Base-by-base conservation (phyloP, 1,139 yeast species). In the Barnettozyma hawaiiensis region DNA sequence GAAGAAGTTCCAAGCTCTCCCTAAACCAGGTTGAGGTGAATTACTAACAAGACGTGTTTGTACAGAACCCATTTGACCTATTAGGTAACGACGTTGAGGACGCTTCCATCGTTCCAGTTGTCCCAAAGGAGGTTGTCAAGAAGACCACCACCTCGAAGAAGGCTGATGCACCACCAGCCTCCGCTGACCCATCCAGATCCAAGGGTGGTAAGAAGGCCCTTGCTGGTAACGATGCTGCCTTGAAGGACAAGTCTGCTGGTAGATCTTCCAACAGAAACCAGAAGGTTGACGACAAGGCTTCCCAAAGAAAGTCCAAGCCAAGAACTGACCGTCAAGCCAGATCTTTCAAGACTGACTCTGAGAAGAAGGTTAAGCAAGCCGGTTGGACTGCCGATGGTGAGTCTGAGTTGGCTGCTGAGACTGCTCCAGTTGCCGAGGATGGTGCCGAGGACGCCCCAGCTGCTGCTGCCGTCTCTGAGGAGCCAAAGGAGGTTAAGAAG, bases 171-270 rank as follows among this genome's bases (percentile, higher is more conserved):
- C 79, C 95, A 51, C 95, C 96, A 60, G 75, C 89, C 51, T 76
- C 82, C 54, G 89, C 90, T 53, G 85, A 82, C 73, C 82, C 84
- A 64, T 68, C 90, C 58, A 81, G 75, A 71, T 90, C 95, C 58
- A 84, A 75, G 72, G 83, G 85, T 70, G 75, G 73, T 64, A 68
- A 71, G 68, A 72, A 81, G 63, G 75, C 75, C 66, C 70, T 80
- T 47, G 68, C 82, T 57, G 96, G 95, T 66, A 90, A 87, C 74
- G 96, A 89, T 63, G 96, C 87, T 60, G 96, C 95, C 52, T 70
- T 81, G 67, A 84, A 76, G 70, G 79, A 73, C 77, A 81, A 78
- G 74, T 61, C 67, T 63, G 78, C 73, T 50, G 81, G 81, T 55
- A 73, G 79, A 57, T 51, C 65, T 50, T 69, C 81, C 73, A 90